A percentile compares a stretch with the other conserved stretches of the same genome.
phyloP scores from a whole-genome alignment of 2,329 filamentous ascomycete genomes.

The Davidsoniella neocaledoniae region DNA sequence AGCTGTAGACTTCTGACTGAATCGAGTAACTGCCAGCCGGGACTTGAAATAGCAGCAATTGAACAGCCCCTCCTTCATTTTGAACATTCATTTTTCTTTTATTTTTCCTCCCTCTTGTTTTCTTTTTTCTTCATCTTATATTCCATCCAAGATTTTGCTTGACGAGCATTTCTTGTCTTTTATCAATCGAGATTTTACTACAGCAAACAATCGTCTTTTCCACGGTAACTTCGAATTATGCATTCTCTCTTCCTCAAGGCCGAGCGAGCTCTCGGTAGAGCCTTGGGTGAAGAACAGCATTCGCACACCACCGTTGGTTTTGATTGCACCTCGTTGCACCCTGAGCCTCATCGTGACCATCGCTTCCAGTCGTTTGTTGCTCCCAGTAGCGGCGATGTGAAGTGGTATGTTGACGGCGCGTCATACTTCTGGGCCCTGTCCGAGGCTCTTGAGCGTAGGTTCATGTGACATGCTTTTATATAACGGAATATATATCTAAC shows the following conservation, averaged over 20 bases:
- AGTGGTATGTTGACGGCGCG: conserved; percentile 79
- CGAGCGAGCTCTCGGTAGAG: conserved; percentile 19
- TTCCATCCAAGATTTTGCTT: not conserved
- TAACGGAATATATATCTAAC: not conserved
- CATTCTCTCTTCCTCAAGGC: conserved; percentile 27
- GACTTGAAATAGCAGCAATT: too few relatives aligned
- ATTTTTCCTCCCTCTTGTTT: not conserved
- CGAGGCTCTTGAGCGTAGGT: conserved; percentile 49
- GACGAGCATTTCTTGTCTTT: not conserved
- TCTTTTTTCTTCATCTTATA: not conserved
- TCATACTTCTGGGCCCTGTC: conserved; percentile 77
- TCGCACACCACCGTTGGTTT: conserved; percentile 28
- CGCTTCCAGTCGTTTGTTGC: conserved; percentile 56
- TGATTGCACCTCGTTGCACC: conserved; percentile 25
- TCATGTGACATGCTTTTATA: not conserved
- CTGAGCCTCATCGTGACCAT: conserved; percentile 28
- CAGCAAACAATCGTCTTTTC: not conserved
- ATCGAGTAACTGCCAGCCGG: too few relatives aligned
- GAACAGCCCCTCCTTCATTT: not conserved
- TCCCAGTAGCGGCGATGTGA: conserved; percentile 53
- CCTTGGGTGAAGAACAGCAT: conserved; percentile 25
- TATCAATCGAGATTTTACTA: not conserved
- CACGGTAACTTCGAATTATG: not conserved
- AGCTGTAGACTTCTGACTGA: too few relatives aligned
- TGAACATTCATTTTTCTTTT: not conserved